These are phyloP conservation scores for Chlamydomonas urium DNA, from an alignment of 139 green algal species.

Conservation along the genomic window DNA sequence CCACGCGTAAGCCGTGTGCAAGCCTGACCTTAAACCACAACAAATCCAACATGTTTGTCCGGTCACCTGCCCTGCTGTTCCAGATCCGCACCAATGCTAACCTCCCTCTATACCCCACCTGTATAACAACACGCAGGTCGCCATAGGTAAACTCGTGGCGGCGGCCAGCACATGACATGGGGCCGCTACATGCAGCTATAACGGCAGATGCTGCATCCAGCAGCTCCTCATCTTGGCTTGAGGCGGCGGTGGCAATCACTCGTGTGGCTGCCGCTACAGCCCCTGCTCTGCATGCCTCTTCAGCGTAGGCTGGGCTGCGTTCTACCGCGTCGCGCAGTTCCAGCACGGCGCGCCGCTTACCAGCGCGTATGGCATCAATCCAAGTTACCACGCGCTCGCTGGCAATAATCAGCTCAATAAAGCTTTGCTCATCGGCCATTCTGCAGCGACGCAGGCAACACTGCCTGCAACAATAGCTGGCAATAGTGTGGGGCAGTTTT, in stretches of 20 bases:
- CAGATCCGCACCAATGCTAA: no score
- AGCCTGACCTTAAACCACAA: background rate
- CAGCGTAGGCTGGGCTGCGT: slow-evolving; percentile 6
- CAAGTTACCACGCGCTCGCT: slow-evolving; percentile 47
- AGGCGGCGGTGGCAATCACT: slow-evolving; percentile 22
- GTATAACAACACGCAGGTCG: background rate
- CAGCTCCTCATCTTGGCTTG: slow-evolving; percentile 43
- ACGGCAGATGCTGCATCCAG: slow-evolving; percentile 45
- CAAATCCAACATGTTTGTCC: background rate
- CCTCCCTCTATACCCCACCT: no score
- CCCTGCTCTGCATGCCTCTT: slow-evolving; percentile 17
- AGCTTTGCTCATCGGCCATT: slow-evolving; percentile 45
- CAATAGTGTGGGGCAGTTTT: no score
- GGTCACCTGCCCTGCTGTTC: no score
- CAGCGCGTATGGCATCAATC: slow-evolving; percentile 38
- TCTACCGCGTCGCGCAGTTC: slow-evolving; percentile 12
- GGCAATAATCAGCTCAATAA: slow-evolving; percentile 59
- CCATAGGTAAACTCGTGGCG: background rate
- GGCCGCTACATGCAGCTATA: slow-evolving; percentile 62
- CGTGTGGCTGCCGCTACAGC: slow-evolving; percentile 18
- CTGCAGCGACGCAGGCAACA: no score
- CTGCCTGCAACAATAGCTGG: no score
- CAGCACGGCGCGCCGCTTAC: slow-evolving; percentile 35
- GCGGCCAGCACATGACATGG: slow-evolving; percentile 35
- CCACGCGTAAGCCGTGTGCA: slow-evolving; percentile 18